phyloP scores from a whole-genome alignment of 257 asterid genomes.

The Anisodus acutangulus region DNA sequence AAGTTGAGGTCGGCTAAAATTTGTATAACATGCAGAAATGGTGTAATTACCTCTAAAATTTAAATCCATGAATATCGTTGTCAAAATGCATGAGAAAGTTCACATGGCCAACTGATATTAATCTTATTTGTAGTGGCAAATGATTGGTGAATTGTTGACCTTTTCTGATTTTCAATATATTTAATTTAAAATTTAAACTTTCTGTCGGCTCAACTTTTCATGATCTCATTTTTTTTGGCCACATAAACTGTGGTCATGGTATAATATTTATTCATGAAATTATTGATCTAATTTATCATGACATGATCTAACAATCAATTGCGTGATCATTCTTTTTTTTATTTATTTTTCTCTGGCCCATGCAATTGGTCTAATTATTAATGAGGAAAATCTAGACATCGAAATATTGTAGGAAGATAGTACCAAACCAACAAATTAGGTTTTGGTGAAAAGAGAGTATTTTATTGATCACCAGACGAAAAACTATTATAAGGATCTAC shows the following conservation, averaged over 20 bases:
- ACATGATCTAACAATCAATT: constrained; percentile 8
- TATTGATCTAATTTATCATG: neutral
- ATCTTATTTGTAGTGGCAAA: constrained; percentile 27
- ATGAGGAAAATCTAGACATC: neutral
- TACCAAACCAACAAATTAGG: neutral
- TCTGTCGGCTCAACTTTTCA: constrained; percentile 21
- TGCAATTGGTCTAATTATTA: neutral
- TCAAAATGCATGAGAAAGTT: neutral
- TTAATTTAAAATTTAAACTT: neutral
- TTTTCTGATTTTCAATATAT: neutral
- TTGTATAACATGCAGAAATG: no score
- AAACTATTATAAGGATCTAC: no score
- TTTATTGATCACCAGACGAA: no score
- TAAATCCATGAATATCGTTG: neutral
- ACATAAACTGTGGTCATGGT: neutral
- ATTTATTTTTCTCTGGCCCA: neutral
- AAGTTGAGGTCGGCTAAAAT: neutral
- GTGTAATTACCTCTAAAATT: no score
- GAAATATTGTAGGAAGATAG: neutral
- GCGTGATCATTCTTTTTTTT: neutral
- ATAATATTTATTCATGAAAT: neutral
- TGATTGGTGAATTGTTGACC: constrained; percentile 24
- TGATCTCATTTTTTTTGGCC: constrained; percentile 2
- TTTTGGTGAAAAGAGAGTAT: no score
- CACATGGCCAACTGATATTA: constrained; percentile 26